Evolutionary conservation across 2,329 filamentous ascomycete species (phyloP).

Genomic region (Raffaelea arxii): DNA sequence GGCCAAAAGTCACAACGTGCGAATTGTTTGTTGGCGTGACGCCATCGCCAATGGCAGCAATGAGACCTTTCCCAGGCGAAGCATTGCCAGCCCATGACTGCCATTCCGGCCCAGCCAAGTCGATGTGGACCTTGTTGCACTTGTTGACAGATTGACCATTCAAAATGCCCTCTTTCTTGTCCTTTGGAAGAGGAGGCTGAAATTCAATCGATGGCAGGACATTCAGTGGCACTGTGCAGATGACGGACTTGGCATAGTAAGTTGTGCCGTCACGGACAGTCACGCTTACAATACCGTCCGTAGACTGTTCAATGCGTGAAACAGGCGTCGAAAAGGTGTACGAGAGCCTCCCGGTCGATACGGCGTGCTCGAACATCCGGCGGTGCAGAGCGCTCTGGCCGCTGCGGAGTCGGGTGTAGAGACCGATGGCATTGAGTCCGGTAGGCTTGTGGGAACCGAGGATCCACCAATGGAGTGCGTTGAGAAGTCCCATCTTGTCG

Average conservation of each 20-base stretch:
- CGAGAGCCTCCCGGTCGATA: background rate
- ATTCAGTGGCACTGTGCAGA: background rate
- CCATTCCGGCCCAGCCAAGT: background rate
- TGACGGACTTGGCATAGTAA: background rate
- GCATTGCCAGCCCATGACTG: background rate
- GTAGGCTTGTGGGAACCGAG: background rate
- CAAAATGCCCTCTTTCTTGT: background rate
- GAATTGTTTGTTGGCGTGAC: background rate
- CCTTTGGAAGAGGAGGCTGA: background rate
- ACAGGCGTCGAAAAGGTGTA: background rate
- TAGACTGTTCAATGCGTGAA: background rate
- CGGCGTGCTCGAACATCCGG: background rate
- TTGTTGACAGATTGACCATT: background rate
- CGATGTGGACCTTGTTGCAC: background rate
- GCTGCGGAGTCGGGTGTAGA: background rate
- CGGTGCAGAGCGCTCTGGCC: background rate
- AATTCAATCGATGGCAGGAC: background rate
- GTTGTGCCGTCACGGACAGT: background rate
- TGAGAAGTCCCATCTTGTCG: background rate
- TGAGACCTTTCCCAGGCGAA: background rate
- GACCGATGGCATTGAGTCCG: background rate
- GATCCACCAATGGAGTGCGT: slow-evolving; percentile 1
- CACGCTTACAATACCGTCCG: background rate
- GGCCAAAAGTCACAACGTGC: background rate
- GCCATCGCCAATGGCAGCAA: background rate